Base-by-base conservation (phyloP, 257 asterid genomes). In the Solanum pimpinellifolium region DNA sequence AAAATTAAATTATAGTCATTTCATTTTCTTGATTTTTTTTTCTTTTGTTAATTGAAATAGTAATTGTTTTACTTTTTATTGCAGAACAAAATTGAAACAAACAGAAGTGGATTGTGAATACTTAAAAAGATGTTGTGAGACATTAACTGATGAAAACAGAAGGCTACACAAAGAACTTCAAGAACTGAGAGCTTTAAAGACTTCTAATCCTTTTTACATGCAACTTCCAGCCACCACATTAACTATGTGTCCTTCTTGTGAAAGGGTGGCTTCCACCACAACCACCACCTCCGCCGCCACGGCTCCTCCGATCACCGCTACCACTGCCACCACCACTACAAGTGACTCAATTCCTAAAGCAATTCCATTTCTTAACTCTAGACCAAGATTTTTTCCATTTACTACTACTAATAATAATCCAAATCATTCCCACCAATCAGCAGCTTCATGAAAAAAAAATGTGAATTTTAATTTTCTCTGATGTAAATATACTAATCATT, bases 241-340 rank as follows among this genome's bases (percentile, higher is more conserved):
- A 9, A 95, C 99, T 52, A 96, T 96, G 98, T 95, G 99, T 76
- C 99, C 98, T 5, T 95, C 98, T 15, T 96, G 99, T 88, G 95
- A 96, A 86, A 95, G 95, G 20, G 98, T 95, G 29, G 94, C 96
- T 59, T 52, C 94, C 86, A 84, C 94, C 41, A 62, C 90, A 1
- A 37, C 94, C 35, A 11, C 93, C 62, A 37, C 92, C 14, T 68
- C 92, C 2, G 12, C 90, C 4, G 81, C 81, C 1, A 5, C 80
- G 29, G 29, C 83, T 35, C 35, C 87, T 13, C 8, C 88, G 15
- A 15, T 86, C 37, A 0, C 56, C 77, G 13, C 91, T 1, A 66
- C 70, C 0, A 44, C 39, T 37, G 7, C 7, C 1, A 52, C 70
- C 0, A 5, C 70, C 4, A 60, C 85, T 33, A n/a, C 85, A 20